phyloP scores from a whole-genome alignment of 1,284 basidiomycete species.

The Retiboletus fuscus region DNA sequence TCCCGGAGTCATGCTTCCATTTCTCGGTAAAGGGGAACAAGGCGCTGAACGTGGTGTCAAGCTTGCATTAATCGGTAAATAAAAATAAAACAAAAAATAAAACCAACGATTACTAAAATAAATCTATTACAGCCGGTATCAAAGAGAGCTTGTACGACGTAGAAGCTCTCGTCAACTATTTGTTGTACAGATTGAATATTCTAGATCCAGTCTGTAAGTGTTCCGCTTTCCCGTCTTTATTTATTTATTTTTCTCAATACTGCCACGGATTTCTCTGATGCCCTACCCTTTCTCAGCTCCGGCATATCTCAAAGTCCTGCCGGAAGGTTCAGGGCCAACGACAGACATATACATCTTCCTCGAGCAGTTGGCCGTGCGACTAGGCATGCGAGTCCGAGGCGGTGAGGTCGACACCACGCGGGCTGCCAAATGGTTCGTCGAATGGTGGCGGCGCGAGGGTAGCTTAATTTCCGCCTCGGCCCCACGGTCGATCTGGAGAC shows the following conservation, averaged over 20 bases:
- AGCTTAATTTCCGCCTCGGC: constrained; percentile 62
- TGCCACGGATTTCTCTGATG: constrained; percentile 6
- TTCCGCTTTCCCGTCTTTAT: constrained; percentile 23
- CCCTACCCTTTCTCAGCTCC: constrained; percentile 58
- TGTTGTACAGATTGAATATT: constrained; percentile 89
- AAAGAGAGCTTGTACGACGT: constrained; percentile 93
- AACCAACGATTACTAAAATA: constrained; percentile 19
- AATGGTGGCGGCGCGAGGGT: constrained; percentile 87
- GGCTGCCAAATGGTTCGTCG: constrained; percentile 83
- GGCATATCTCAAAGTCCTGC: constrained; percentile 75
- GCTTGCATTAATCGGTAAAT: constrained; percentile 89
- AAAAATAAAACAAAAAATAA: not conserved
- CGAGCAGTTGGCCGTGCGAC: constrained; percentile 72
- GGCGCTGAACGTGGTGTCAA: constrained; percentile 94
- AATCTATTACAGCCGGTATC: constrained; percentile 79
- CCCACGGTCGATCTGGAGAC: constrained; percentile 46
- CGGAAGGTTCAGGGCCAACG: constrained; percentile 65
- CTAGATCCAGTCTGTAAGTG: constrained; percentile 76
- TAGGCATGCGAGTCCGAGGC: constrained; percentile 86
- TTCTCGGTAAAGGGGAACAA: constrained; percentile 84
- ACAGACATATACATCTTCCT: constrained; percentile 75
- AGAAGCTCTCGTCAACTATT: constrained; percentile 87
- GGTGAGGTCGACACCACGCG: constrained; percentile 77
- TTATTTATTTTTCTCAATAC: constrained; percentile 14
- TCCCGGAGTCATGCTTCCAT: constrained; percentile 97